phyloP scores from a whole-genome alignment of 192 early-diverging fungal species.

The Umbelopsis sp. region DNA sequence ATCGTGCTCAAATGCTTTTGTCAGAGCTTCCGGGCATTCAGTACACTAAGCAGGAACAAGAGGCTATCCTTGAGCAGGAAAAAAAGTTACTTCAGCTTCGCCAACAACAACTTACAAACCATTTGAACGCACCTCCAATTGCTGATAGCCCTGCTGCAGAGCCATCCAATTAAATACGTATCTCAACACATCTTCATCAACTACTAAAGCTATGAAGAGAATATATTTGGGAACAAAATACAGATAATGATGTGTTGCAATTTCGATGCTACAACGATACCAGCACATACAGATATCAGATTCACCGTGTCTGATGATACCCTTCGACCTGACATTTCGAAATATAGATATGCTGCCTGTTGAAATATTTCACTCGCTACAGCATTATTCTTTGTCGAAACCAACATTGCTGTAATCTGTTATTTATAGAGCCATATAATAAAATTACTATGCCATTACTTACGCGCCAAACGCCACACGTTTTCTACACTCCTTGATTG shows the following conservation, averaged over 20 bases:
- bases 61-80: constrained; percentile 29
- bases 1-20: constrained; percentile 28
- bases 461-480: not conserved
- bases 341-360: not conserved
- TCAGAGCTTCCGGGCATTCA: constrained; percentile 36
- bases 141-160: not conserved
- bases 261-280: too few species aligned
- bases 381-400: too few species aligned
- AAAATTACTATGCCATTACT: not conserved
- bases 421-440: too few species aligned
- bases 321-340: not conserved
- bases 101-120: constrained; percentile 25
- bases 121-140: constrained; percentile 18
- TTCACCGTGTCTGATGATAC: not conserved
- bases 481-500: not conserved
- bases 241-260: too few species aligned
- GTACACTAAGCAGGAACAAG: constrained; percentile 33
- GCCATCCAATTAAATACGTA: not conserved
- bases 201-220: too few species aligned
- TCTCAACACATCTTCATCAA: not conserved
- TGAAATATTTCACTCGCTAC: not conserved
- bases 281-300: too few species aligned
- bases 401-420: too few species aligned
- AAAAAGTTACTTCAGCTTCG: constrained; percentile 15
- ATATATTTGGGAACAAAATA: too few species aligned